Base-by-base conservation (phyloP, 805 yeast genomes). In the Yarrowia alimentaria region DNA sequence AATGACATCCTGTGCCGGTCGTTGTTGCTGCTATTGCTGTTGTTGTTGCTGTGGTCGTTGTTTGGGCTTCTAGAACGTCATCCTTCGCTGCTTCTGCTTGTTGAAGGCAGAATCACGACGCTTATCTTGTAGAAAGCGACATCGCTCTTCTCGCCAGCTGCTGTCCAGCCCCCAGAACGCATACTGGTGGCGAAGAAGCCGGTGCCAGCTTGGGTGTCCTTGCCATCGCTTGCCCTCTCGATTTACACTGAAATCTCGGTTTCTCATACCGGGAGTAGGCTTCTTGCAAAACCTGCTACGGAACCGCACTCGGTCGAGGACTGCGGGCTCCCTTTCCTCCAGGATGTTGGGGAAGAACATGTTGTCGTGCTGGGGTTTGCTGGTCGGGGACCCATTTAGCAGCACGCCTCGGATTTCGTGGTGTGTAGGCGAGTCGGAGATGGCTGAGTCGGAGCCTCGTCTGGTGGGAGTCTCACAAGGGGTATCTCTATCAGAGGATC, bases 191-290 rank as follows among this genome's bases (percentile, higher is more conserved):
- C 61, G 34, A 53, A 59, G 38, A 13, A 59, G 34, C 18, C 61
- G 53, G 33, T 59, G 60, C 62, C 61, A 58, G 20, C 57, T 45
- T 10, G 61, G 62, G 16, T 55, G 62, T 10, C 50, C 26, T 29
- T 31, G 50, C 56, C 52, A 31, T 16, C 20, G 10, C 22, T 56
- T 40, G 16, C 52, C 56, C 25, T 22, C 20, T 4, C 45, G 14
- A 22, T 57, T 32, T 16, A 26, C 13, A 10, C 24, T 38, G 21
- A 50, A 53, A 24, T 30, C 50, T n/a, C 60, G 53, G 16, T 49
- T 12, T 40, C 50, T 51, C 42, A 40, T 53, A 6, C 54, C 53
- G 10, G 62, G 62, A 8, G 40, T 28, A 4, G 61, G 61, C 21
- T 55, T 51, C 28, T 58, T 58, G 21, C 53, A 30, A 28, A 54